Percentiles rank a stretch among this genome's conserved stretches.
These are phyloP conservation scores for Rubroshorea leprosula DNA, from an alignment of 345 rosid species.

Conservation along the genomic window DNA sequence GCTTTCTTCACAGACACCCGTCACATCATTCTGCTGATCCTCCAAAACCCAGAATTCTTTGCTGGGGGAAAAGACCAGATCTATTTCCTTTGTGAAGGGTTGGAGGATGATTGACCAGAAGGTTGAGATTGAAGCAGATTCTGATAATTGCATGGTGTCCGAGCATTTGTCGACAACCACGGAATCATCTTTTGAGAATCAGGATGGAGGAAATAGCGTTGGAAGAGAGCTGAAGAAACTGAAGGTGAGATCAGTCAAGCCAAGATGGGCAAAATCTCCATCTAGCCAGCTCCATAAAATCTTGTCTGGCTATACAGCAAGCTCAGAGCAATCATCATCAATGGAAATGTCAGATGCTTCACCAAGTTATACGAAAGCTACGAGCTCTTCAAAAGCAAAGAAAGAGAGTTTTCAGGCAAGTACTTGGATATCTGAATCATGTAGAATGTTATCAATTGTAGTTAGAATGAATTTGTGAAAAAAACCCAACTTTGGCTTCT, in stretches of 20 bases:
- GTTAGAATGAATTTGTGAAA: too few species aligned
- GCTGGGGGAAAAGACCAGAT: background rate
- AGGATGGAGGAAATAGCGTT: slow-evolving; percentile 10
- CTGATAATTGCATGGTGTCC: slow-evolving; percentile 7
- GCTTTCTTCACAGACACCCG: background rate
- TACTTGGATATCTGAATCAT: background rate
- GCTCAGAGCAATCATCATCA: slow-evolving; percentile 21
- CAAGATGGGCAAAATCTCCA: slow-evolving; percentile 13
- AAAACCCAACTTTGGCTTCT: slow-evolving; percentile 1
- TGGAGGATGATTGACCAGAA: background rate
- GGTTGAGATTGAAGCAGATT: slow-evolving; percentile 2
- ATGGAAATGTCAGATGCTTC: slow-evolving; percentile 20
- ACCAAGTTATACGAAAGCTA: slow-evolving; percentile 21
- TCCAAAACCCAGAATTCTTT: background rate
- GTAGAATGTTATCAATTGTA: too few species aligned
- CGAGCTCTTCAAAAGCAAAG: slow-evolving; percentile 10
- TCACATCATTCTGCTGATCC: background rate
- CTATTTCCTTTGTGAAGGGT: background rate
- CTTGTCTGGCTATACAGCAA: slow-evolving; percentile 19
- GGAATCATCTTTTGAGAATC: slow-evolving; percentile 2
- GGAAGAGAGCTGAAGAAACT: slow-evolving; percentile 15
- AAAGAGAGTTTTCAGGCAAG: slow-evolving; percentile 38
- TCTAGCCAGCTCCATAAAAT: background rate
- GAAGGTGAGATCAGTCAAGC: slow-evolving; percentile 34
- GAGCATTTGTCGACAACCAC: slow-evolving; percentile 10